Percentiles rank a stretch among this genome's conserved stretches.
These are phyloP conservation scores for Pseudogymnoascus sp. DNA, from an alignment of 2,329 filamentous ascomycete species.

Conservation along the genomic window DNA sequence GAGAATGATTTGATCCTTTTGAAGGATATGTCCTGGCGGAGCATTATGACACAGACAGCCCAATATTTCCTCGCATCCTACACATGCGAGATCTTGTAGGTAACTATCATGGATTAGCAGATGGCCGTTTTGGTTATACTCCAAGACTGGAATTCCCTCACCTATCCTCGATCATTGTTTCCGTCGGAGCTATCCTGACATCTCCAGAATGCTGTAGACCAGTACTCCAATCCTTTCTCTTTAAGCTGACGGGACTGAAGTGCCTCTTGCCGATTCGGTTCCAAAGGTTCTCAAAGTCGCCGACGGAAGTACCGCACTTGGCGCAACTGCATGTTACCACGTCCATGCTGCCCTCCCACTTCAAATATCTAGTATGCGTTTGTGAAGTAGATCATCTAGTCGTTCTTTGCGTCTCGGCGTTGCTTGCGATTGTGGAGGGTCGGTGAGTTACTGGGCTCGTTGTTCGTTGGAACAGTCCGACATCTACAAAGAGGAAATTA, in stretches of 20 bases:
- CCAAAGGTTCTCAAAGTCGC: conserved; percentile 25
- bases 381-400: not conserved
- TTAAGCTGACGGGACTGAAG: conserved; percentile 22
- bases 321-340: conserved; percentile 22
- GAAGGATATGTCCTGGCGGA: conserved; percentile 24
- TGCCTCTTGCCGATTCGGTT: conserved; percentile 27
- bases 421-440: not conserved
- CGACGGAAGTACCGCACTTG: conserved; percentile 23
- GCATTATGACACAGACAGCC: conserved; percentile 26
- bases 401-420: not conserved
- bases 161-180: conserved; percentile 23
- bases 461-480: not conserved
- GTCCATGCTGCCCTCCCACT: conserved; percentile 16
- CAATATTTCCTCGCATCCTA: conserved; percentile 19
- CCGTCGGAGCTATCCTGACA: conserved; percentile 18
- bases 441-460: not conserved
- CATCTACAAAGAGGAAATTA: not conserved
- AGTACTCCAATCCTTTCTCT: conserved; percentile 7
- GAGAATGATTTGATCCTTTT: conserved; percentile 24
- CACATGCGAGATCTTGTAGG: conserved; percentile 26
- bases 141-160: conserved; percentile 10
- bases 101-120: conserved; percentile 17
- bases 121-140: not conserved
- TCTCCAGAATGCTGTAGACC: conserved; percentile 22
- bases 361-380: not conserved